phyloP scores from a whole-genome alignment of 441 rosid genomes.

The Gossypium armourianum region DNA sequence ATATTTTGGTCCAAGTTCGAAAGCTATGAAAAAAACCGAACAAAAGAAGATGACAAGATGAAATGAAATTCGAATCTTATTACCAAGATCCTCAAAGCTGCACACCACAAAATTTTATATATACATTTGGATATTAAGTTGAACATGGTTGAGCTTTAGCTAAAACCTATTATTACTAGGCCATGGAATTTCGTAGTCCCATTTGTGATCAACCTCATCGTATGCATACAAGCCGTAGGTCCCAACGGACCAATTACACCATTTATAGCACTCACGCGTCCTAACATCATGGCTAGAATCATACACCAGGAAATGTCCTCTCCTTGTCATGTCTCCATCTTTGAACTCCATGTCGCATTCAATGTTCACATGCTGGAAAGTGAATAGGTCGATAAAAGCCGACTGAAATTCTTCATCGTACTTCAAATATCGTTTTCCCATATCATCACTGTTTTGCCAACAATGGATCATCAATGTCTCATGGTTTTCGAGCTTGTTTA shows the following conservation, averaged over 20 bases:
- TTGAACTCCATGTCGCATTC: slow-evolving; percentile 13
- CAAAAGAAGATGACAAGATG: no score
- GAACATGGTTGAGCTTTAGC: neutral
- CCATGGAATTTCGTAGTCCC: slow-evolving; percentile 15
- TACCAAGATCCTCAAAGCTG: no score
- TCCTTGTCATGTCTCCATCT: neutral
- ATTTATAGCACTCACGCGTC: slow-evolving; percentile 13
- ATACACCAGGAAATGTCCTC: slow-evolving; percentile 5
- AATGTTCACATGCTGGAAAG: neutral
- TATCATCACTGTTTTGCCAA: neutral
- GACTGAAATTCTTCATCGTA: neutral
- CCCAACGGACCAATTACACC: slow-evolving; percentile 12
- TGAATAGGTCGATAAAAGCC: neutral
- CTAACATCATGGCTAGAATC: neutral
- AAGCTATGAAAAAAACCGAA: no score
- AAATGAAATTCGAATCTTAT: no score
- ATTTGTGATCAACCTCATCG: slow-evolving; percentile 2
- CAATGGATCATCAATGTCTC: neutral
- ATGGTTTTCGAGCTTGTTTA: slow-evolving; percentile 6
- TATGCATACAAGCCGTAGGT: slow-evolving; percentile 5
- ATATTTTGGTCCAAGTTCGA: no score
- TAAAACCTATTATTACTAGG: neutral
- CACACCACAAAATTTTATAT: no score
- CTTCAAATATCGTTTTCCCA: neutral
- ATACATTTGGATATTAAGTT: no score